Percentiles rank a stretch among this genome's conserved stretches.
Evolutionary conservation across 2,329 filamentous ascomycete genomes (phyloP).

Genomic region (Delphinella strobiligena): DNA sequence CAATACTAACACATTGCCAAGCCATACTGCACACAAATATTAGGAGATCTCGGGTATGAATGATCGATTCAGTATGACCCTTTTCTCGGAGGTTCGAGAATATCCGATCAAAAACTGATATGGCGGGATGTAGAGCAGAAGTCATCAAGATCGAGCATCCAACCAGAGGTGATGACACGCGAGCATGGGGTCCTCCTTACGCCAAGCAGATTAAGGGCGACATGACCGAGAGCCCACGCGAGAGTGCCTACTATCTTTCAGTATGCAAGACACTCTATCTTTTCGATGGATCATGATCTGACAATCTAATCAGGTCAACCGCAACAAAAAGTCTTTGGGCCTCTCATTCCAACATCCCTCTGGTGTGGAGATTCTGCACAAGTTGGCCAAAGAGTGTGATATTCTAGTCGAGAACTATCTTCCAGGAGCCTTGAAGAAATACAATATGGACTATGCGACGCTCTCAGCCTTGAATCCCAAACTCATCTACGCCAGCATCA

Average conservation of each 20-base stretch:
- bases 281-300: not conserved
- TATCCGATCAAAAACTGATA: not conserved
- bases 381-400: constrained; percentile 72
- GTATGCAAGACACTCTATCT: constrained; percentile 45
- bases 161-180: constrained; percentile 77
- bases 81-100: constrained; percentile 18
- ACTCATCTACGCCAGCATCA: constrained; percentile 91
- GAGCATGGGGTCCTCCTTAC: constrained; percentile 94
- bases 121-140: constrained; percentile 57
- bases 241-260: constrained; percentile 87
- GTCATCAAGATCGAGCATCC: constrained; percentile 98
- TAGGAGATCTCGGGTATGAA: constrained; percentile 85
- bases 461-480: constrained; percentile 69
- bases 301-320: constrained; percentile 57
- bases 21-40: constrained; percentile 95
- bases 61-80: constrained; percentile 10
- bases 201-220: constrained; percentile 57
- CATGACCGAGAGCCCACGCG: constrained; percentile 53
- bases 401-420: constrained; percentile 96
- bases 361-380: constrained; percentile 78
- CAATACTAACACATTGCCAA: constrained; percentile 25
- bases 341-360: constrained; percentile 79
- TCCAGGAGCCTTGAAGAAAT: constrained; percentile 79
- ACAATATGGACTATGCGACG: constrained; percentile 76
- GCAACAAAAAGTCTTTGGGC: constrained; percentile 91